Conservation (phyloP, 108 stramenopile genomes). For the Aurantiochytrium sp. region DNA sequence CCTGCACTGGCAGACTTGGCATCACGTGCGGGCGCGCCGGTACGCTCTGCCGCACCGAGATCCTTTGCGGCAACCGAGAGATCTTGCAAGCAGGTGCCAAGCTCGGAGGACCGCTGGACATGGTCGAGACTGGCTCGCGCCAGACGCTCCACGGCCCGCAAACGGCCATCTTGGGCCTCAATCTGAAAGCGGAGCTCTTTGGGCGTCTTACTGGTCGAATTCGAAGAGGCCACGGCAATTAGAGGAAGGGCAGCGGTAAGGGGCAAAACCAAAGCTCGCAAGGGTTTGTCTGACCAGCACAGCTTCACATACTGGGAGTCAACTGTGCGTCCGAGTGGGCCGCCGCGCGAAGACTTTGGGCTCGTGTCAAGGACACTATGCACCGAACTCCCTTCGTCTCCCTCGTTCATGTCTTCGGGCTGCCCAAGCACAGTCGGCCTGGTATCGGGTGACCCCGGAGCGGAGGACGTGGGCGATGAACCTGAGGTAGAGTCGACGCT, state of each 20-base stretch:
- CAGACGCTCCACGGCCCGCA: neutral
- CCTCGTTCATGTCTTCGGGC: neutral
- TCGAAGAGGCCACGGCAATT: no score
- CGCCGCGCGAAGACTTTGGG: no score
- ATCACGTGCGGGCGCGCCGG: neutral
- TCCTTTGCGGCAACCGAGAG: neutral
- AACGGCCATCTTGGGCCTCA: neutral
- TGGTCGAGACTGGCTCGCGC: neutral
- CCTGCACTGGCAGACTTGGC: no score
- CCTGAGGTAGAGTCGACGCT: neutral
- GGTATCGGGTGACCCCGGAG: neutral
- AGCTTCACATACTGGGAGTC: neutral
- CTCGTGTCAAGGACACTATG: no score
- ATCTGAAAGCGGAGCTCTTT: neutral
- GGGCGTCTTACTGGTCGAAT: neutral
- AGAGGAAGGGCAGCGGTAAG: no score
- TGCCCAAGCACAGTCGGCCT: neutral
- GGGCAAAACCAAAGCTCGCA: no score
- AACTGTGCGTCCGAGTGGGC: neutral
- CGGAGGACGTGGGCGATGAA: neutral
- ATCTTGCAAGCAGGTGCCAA: neutral
- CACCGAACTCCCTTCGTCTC: neutral
- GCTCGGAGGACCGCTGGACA: neutral
- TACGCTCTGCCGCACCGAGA: neutral
- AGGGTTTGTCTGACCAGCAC: neutral